A percentile compares a stretch with the other conserved stretches of the same genome.
phyloP scores from a whole-genome alignment of 2,329 filamentous ascomycete genomes.

The Cytospora mali region DNA sequence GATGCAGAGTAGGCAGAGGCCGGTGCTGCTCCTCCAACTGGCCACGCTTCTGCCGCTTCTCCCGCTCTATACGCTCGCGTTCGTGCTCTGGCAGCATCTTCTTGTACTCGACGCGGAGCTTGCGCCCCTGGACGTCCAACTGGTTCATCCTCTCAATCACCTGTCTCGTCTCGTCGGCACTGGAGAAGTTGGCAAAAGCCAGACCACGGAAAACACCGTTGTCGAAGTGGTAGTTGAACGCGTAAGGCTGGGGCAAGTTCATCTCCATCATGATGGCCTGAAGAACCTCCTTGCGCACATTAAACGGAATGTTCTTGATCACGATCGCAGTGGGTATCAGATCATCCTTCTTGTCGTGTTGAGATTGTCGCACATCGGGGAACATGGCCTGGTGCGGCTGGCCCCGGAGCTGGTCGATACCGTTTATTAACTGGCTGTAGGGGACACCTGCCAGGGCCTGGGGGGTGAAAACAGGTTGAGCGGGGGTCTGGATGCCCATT shows the following conservation, averaged over 20 bases:
- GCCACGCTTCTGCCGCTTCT: constrained; percentile 93
- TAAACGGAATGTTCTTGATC: constrained; percentile 99
- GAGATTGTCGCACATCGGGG: constrained; percentile 43
- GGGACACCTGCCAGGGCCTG: constrained; percentile 39
- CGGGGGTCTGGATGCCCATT: constrained; percentile 45
- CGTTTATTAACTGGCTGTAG: constrained; percentile 47
- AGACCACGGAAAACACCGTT: constrained; percentile 95
- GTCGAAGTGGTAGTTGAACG: constrained; percentile 99
- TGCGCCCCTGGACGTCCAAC: constrained; percentile 91
- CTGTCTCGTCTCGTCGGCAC: constrained; percentile 85
- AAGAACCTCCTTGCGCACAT: constrained; percentile 94
- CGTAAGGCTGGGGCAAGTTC: constrained; percentile 91
- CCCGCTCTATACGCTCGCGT: constrained; percentile 91
- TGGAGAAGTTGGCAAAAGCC: constrained; percentile 98
- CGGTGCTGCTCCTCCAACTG: constrained; percentile 97
- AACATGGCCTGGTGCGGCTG: constrained; percentile 44
- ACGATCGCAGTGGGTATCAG: constrained; percentile 98
- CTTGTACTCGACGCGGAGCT: constrained; percentile 97
- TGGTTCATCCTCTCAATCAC: constrained; percentile 96
- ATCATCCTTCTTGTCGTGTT: constrained; percentile 60
- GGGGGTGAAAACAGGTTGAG: constrained; percentile 19
- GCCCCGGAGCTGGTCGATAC: constrained; percentile 37
- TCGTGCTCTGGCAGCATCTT: constrained; percentile 98
- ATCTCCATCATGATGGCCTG: constrained; percentile 93
- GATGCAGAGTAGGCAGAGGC: constrained; percentile 69